These are phyloP conservation scores for Schwanniomyces sp. DNA, from an alignment of 805 yeast genomes.

Conservation along the genomic window DNA sequence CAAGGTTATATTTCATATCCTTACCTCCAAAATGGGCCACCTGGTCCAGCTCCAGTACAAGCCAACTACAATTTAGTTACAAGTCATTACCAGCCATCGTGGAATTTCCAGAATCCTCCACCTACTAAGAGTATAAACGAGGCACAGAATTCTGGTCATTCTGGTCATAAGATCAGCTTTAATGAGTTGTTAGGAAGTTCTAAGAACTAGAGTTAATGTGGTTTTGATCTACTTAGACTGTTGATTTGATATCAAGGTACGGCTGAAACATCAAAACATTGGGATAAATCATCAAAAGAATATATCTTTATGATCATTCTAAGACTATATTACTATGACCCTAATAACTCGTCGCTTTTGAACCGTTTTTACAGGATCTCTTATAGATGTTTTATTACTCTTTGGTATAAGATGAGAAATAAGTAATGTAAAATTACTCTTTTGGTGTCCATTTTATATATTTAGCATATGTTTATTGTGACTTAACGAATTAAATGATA, in stretches of 20 bases:
- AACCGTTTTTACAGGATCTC: neutral
- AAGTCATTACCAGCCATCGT: constrained; percentile 7
- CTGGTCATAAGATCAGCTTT: constrained; percentile 40
- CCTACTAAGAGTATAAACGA: constrained; percentile 1
- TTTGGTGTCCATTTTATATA: neutral
- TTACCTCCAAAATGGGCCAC: constrained; percentile 17
- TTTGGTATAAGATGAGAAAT: neutral
- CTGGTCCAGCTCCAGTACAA: constrained; percentile 7
- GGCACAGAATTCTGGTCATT: constrained; percentile 21
- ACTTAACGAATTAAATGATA: neutral
- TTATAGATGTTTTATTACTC: neutral
- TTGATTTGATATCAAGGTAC: neutral
- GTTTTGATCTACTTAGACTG: constrained; percentile 3
- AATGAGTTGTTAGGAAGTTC: constrained; percentile 37
- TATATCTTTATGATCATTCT: too few species aligned
- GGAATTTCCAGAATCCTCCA: constrained; percentile 4
- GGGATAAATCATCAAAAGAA: too few species aligned
- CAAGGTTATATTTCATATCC: constrained; percentile 34
- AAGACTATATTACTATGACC: too few species aligned
- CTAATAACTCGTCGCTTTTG: neutral
- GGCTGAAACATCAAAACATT: neutral
- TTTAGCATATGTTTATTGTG: neutral
- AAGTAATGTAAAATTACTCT: neutral
- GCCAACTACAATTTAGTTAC: neutral
- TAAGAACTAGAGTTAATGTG: constrained; percentile 9